Evolutionary conservation across 345 rosid genomes (phyloP).

Genomic region (Aquilaria sinensis): DNA sequence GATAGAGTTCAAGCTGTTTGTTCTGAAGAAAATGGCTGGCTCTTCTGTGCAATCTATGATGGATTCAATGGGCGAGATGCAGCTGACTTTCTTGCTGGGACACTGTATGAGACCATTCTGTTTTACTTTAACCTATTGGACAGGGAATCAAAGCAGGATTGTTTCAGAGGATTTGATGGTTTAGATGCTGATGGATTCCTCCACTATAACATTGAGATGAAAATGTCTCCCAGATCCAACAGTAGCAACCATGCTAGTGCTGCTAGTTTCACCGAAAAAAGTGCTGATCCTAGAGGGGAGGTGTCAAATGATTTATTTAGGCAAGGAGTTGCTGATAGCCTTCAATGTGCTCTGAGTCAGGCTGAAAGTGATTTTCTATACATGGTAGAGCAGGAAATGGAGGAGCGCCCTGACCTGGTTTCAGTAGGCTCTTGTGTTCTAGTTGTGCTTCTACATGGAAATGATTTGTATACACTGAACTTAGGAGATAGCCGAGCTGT

Average conservation of each 20-base stretch:
- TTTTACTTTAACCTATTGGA: conserved; percentile 49
- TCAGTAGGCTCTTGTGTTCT: conserved; percentile 93
- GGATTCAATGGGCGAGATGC: conserved; percentile 99
- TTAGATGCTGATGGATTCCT: conserved; percentile 18
- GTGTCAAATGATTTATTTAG: conserved; percentile 42
- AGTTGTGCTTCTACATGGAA: conserved; percentile 74
- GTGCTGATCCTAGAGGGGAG: conserved; percentile 14
- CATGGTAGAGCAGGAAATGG: conserved; percentile 99
- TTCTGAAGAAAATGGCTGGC: conserved; percentile 93
- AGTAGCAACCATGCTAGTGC: conserved; percentile 9
- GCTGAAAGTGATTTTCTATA: conserved; percentile 79
- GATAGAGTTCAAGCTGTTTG: conserved; percentile 98
- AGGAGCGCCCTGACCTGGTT: conserved; percentile 92
- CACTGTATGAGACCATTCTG: conserved; percentile 72
- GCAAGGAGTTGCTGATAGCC: conserved; percentile 67
- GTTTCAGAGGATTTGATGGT: conserved; percentile 15
- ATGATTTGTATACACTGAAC: conserved; percentile 68
- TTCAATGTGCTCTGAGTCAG: conserved; percentile 66
- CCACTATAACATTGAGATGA: conserved; percentile 20
- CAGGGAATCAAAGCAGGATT: conserved; percentile 44
- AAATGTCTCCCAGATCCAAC: conserved; percentile 7
- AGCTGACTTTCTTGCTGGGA: conserved; percentile 95
- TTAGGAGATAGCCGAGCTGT: conserved; percentile 97
- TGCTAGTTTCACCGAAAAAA: conserved; percentile 10
- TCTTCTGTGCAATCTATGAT: conserved; percentile 86